phyloP scores from a whole-genome alignment of 768 basidiomycete genomes.

The Leucosporidium creatinivorum region DNA sequence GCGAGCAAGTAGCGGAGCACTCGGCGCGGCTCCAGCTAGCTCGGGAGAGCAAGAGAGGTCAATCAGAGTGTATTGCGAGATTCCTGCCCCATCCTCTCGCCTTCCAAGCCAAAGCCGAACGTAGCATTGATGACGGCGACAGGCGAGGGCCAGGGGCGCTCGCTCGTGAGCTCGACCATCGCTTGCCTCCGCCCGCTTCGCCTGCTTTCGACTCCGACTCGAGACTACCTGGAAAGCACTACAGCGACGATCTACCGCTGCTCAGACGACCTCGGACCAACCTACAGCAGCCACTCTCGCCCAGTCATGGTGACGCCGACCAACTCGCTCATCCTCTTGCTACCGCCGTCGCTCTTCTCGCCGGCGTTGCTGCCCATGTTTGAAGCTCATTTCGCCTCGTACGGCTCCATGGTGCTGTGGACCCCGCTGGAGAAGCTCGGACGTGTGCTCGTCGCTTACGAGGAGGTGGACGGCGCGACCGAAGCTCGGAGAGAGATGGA shows the following conservation, averaged over 20 bases:
- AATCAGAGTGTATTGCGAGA: no score
- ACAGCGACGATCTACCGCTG: background rate
- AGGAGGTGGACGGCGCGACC: conserved; percentile 56
- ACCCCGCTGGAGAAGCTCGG: conserved; percentile 29
- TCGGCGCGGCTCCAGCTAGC: no score
- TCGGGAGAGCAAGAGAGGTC: no score
- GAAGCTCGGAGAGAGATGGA: conserved; percentile 52
- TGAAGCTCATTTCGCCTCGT: conserved; percentile 63
- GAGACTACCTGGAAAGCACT: no score
- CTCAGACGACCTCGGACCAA: background rate
- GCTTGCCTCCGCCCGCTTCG: no score
- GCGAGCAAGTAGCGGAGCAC: no score
- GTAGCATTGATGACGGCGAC: no score
- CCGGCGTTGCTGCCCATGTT: conserved; percentile 22
- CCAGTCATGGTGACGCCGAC: conserved; percentile 45
- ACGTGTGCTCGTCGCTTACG: conserved; percentile 29
- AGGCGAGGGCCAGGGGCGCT: no score
- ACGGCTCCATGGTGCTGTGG: conserved; percentile 83
- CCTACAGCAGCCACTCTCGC: background rate
- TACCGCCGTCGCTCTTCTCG: conserved; percentile 72
- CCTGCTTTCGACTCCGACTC: no score
- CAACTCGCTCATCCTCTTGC: conserved; percentile 76
- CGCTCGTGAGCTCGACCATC: no score
- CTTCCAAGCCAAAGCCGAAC: no score
- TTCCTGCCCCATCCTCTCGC: no score